Evolutionary conservation across 1,284 basidiomycete species (phyloP).

Genomic region (Marasmius sp.): DNA sequence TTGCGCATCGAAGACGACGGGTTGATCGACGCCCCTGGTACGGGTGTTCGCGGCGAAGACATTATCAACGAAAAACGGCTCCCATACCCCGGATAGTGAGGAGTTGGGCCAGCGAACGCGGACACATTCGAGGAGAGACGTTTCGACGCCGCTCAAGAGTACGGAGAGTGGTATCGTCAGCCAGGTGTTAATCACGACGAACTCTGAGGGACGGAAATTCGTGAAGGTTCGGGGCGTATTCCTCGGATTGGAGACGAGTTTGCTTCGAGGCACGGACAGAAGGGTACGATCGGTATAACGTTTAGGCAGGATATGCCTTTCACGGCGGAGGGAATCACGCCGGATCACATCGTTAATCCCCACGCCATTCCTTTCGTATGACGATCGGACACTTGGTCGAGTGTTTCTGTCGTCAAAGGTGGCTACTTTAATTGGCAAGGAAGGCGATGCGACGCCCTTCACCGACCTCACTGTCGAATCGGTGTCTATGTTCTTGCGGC

Average conservation of each 20-base stretch:
- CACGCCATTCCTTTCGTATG: no score
- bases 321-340: constrained; percentile 93
- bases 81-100: constrained; percentile 91
- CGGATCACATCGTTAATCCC: constrained; percentile 98
- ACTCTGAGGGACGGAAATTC: constrained; percentile 95
- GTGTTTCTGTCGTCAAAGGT: no score
- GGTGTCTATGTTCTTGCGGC: no score
- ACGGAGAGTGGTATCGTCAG: constrained; percentile 98
- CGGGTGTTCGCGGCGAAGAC: constrained; percentile 94
- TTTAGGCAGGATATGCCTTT: constrained; percentile 99
- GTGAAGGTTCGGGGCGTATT: constrained; percentile 96
- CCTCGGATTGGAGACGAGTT: constrained; percentile 99
- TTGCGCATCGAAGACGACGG: constrained; percentile 95
- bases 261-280: constrained; percentile 98
- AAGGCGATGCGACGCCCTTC: no score
- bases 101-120: no score
- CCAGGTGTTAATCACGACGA: constrained; percentile 96
- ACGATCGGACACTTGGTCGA: no score
- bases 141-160: constrained; percentile 96
- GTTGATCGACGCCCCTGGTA: constrained; percentile 93
- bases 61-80: constrained; percentile 99
- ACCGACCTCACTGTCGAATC: no score
- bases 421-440: no score
- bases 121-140: no score
- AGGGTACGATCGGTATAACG: constrained; percentile 98